These are phyloP conservation scores for Picea engelmannii DNA, from an alignment of 83 land plant species.

Conservation along the genomic window DNA sequence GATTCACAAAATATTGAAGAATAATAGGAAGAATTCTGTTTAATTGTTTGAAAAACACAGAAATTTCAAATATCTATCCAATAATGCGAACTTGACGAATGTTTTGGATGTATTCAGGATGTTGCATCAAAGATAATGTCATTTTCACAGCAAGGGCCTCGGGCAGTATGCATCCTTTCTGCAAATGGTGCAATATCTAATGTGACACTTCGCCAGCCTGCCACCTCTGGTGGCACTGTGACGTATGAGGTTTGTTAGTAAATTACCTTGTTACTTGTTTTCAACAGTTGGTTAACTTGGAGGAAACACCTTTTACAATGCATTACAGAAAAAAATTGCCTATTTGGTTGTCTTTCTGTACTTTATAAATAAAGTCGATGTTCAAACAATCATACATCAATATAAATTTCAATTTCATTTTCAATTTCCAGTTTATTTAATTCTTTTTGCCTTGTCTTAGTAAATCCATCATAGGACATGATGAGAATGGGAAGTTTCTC, in stretches of 20 bases:
- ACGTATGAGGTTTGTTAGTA: conserved; percentile 67
- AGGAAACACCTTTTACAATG: not conserved
- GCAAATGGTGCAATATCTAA: conserved; percentile 79
- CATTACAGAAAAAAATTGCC: not conserved
- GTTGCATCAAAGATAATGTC: conserved; percentile 79
- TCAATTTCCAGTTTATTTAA: not conserved
- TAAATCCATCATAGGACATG: not conserved
- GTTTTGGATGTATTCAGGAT: conserved; percentile 47
- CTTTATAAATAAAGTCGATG: not conserved
- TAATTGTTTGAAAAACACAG: not conserved
- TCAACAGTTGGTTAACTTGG: not conserved
- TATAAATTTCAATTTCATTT: too few species aligned
- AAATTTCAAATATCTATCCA: not conserved
- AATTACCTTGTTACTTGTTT: not conserved
- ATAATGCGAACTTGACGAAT: not conserved
- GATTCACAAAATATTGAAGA: not conserved
- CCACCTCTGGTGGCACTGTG: conserved; percentile 72
- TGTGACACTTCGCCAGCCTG: conserved; percentile 75
- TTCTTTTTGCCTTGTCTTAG: not conserved
- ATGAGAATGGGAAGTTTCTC: not conserved
- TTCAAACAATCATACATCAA: too few species aligned
- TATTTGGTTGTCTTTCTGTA: not conserved
- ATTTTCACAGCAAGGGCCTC: conserved; percentile 77
- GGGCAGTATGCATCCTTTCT: conserved; percentile 71
- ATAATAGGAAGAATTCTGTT: not conserved